Evolutionary conservation across 768 basidiomycete genomes (phyloP).

Genomic region (Nevesoporus exiguus): DNA sequence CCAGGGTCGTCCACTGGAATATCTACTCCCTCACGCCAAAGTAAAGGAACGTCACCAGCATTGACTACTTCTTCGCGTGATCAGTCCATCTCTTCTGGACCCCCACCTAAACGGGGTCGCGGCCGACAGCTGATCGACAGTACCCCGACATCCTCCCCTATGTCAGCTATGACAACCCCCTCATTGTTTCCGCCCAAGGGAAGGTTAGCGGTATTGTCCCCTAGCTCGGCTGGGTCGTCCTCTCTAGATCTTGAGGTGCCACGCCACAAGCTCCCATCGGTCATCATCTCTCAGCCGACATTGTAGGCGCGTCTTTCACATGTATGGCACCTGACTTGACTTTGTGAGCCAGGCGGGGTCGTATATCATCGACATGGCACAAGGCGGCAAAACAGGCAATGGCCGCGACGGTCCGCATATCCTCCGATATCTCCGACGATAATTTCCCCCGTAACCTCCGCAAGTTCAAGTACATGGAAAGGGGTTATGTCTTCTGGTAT

Average conservation of each 20-base stretch:
- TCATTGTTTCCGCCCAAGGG: slow-evolving; percentile 8
- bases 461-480: slow-evolving; percentile 52
- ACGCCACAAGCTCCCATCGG: slow-evolving; percentile 11
- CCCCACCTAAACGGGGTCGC: slow-evolving; percentile 3
- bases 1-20: slow-evolving; percentile 7
- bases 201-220: not conserved
- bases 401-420: slow-evolving; percentile 35
- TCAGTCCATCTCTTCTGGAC: slow-evolving; percentile 13
- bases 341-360: slow-evolving; percentile 18
- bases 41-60: slow-evolving; percentile 15
- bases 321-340: not conserved
- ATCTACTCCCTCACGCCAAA: not conserved
- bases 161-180: not conserved
- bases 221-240: slow-evolving; percentile 15
- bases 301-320: slow-evolving; percentile 13
- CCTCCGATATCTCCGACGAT: slow-evolving; percentile 32
- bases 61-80: slow-evolving; percentile 8
- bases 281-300: slow-evolving; percentile 20
- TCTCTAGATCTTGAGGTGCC: slow-evolving; percentile 1
- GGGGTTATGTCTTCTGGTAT: slow-evolving; percentile 47
- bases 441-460: slow-evolving; percentile 41
- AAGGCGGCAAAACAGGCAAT: slow-evolving; percentile 20
- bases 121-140: slow-evolving; percentile 6
- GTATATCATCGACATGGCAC: slow-evolving; percentile 32
- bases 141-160: slow-evolving; percentile 9